Conservation (phyloP, 306 rosid genomes). For the Quercus berberidifolia region DNA sequence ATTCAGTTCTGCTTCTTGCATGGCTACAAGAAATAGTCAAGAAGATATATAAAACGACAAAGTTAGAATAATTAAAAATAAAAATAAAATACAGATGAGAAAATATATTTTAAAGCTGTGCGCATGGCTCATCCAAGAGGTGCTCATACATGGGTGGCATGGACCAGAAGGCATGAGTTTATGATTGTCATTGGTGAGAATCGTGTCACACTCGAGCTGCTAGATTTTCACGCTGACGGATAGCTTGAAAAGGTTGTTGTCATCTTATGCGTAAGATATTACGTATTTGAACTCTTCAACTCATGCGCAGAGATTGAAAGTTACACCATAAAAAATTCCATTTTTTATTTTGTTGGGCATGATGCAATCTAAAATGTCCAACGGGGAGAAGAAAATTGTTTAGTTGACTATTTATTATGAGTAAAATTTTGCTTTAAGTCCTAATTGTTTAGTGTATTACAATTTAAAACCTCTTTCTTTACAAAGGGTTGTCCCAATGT, state of each 20-base stretch:
- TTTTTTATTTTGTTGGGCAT: background rate
- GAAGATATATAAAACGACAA: background rate
- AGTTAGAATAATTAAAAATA: background rate
- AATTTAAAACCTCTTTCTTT: background rate
- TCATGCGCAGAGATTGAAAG: conserved; percentile 14
- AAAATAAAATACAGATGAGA: too few species aligned
- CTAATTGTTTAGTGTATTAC: background rate
- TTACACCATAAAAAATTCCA: background rate
- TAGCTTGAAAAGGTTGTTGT: conserved; percentile 1
- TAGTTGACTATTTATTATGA: conserved; percentile 11
- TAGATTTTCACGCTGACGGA: background rate
- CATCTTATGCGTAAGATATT: background rate
- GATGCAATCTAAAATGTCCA: conserved; percentile 2
- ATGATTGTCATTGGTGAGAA: background rate
- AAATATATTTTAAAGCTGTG: background rate
- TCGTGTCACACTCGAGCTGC: background rate
- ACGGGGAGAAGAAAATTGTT: background rate
- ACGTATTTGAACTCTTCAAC: conserved; percentile 27
- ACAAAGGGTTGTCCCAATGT: conserved; percentile 12
- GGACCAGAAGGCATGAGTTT: background rate
- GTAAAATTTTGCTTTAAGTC: background rate
- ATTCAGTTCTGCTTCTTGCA: background rate
- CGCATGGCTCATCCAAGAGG: background rate
- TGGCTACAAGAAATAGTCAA: background rate
- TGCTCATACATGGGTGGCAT: background rate